Evolutionary conservation across 2,329 filamentous ascomycete species (phyloP), one percentile per base, ranked within the genome.

Genomic region (Bimuria novae-zelandiae): DNA sequence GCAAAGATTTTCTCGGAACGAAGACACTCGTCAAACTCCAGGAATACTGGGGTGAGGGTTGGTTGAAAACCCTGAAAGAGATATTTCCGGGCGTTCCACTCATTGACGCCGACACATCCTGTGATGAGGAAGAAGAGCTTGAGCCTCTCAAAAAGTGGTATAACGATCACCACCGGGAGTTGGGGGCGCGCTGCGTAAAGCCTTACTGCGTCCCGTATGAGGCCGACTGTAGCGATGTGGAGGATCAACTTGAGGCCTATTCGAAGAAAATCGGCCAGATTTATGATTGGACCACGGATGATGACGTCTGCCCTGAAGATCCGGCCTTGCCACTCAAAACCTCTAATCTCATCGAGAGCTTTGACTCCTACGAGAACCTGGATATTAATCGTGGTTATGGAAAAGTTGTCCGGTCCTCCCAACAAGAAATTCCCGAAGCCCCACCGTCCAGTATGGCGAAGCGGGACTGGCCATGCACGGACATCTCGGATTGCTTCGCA

Each of bases 201-300:
- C 33, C 25, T n/a, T 39, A 40, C 16, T 40, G 36, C 33, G 16
- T 11, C n/a, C 29, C 43, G 12, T 40, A 30, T 17, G 3, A 16
- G 10, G 30, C 29, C 30, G 43, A 46, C 7, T 46, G 43, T 30
- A 46, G 43, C 21, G 43, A 46, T 22, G 43, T 46, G 12, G 43
- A 46, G 14, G 43, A 46, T 16, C 17, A 46, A 11, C 30, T 46
- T 5, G 43, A 46, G 30, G n/a, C 35, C 7, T 5, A 36, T 12
- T 46, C 43, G 1, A 35, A 46, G 14, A 36, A 23, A 8, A 14
- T 46, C n/a, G 43, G 43, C 19, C 43, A 17, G 8, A 17, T 22
- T 7, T 30, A 16, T 16, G 45, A 37, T 25, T 37, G 43, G 43
- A 46, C 43, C 1, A 36, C 43, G 14, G 43, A 46, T 35, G 43